These are phyloP conservation scores for Sphagnum tenellum DNA, from an alignment of 225 moss, liverwort and hornwort species.

Conservation along the genomic window DNA sequence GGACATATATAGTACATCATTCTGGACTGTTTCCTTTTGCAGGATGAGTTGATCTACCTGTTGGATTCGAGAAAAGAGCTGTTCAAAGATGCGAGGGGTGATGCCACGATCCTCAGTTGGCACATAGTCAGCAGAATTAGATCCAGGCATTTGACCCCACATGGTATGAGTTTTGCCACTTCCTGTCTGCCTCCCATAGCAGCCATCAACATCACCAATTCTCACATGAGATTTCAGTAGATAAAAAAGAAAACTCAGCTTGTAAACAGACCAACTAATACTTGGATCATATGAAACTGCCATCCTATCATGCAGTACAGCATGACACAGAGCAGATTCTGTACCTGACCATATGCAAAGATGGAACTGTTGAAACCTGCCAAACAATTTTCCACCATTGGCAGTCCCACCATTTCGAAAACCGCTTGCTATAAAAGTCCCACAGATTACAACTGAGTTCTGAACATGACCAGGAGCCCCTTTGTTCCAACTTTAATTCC, in stretches of 20 bases:
- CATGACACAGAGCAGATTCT: neutral
- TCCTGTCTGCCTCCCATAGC: conserved; percentile 45
- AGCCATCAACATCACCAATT: neutral
- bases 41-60: conserved; percentile 26
- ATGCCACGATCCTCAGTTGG: conserved; percentile 59
- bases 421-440: conserved; percentile 37
- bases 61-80: conserved; percentile 67
- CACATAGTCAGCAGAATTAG: conserved; percentile 20
- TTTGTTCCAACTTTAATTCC: neutral
- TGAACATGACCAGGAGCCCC: neutral
- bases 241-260: too few relatives aligned
- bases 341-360: conserved; percentile 87
- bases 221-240: neutral
- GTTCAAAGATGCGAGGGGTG: conserved; percentile 69
- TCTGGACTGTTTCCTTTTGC: too few relatives aligned
- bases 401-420: conserved; percentile 71
- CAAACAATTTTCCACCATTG: conserved; percentile 91
- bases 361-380: conserved; percentile 92
- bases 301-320: neutral
- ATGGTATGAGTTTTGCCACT: conserved; percentile 96
- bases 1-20: too few relatives aligned
- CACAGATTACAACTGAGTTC: neutral
- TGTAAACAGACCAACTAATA: conserved; percentile 1
- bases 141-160: conserved; percentile 63
- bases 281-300: neutral